Conservation (phyloP, 2,329 filamentous ascomycete genomes). For the Colletotrichum sp. region DNA sequence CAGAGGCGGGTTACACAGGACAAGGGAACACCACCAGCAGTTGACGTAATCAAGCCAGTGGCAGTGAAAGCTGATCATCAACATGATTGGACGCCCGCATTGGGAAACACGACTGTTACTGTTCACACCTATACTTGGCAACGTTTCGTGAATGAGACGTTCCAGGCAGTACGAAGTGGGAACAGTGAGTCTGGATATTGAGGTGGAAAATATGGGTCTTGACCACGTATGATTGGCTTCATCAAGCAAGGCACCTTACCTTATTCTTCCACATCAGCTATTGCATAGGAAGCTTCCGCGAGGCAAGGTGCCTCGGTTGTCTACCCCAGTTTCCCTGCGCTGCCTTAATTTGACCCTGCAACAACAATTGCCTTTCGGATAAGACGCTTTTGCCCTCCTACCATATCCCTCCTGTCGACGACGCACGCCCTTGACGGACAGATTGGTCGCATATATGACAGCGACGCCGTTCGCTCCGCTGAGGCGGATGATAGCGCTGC, state of each 20-base stretch:
- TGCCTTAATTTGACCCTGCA: not conserved
- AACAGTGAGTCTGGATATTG: not conserved
- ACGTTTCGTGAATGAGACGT: not conserved
- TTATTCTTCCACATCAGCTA: not conserved
- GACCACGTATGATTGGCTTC: not conserved
- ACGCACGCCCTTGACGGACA: not conserved
- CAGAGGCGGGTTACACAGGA: not conserved
- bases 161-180: not conserved
- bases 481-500: not conserved
- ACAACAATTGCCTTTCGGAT: not conserved
- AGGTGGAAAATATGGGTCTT: not conserved
- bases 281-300: not conserved
- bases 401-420: not conserved
- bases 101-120: not conserved
- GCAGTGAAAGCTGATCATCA: not conserved
- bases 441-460: not conserved
- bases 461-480: not conserved
- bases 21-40: not conserved
- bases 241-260: not conserved
- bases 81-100: not conserved
- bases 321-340: not conserved
- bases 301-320: not conserved
- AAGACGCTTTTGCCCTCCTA: not conserved
- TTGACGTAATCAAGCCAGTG: not conserved
- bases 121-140: not conserved